A percentile compares a stretch with the other conserved stretches of the same genome.
Evolutionary conservation across 257 asterid genomes (phyloP).

Genomic region (Capsicum rhomboideum): DNA sequence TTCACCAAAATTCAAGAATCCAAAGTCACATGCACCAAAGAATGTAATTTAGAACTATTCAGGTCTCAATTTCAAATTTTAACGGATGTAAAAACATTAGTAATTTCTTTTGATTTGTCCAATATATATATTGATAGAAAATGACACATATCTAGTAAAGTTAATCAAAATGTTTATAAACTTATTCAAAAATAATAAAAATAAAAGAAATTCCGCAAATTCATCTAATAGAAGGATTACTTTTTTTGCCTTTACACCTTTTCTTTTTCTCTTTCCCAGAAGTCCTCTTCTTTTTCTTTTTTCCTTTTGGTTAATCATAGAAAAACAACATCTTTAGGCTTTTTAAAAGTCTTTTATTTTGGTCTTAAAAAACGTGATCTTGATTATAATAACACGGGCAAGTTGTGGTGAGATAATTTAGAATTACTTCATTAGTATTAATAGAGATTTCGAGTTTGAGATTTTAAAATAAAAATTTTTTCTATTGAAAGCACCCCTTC

Average conservation of each 20-base stretch:
- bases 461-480: not conserved
- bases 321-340: not conserved
- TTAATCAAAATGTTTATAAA: no score
- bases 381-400: not conserved
- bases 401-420: not conserved
- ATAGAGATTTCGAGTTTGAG: no score
- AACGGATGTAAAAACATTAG: no score
- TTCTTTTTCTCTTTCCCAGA: not conserved
- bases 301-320: not conserved
- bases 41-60: no score
- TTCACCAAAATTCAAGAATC: not conserved
- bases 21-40: not conserved
- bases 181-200: no score
- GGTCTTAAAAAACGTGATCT: not conserved
- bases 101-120: no score
- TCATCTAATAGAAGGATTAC: no score
- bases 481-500: not conserved
- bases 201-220: no score
- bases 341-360: not conserved
- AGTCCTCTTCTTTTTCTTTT: not conserved
- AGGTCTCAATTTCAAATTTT: not conserved
- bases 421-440: no score
- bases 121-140: no score
- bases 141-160: no score
- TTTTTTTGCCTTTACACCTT: not conserved